Evolutionary conservation across 306 rosid species (phyloP), one percentile per base, ranked within the genome.

Genomic region (Acacia acuminata): DNA sequence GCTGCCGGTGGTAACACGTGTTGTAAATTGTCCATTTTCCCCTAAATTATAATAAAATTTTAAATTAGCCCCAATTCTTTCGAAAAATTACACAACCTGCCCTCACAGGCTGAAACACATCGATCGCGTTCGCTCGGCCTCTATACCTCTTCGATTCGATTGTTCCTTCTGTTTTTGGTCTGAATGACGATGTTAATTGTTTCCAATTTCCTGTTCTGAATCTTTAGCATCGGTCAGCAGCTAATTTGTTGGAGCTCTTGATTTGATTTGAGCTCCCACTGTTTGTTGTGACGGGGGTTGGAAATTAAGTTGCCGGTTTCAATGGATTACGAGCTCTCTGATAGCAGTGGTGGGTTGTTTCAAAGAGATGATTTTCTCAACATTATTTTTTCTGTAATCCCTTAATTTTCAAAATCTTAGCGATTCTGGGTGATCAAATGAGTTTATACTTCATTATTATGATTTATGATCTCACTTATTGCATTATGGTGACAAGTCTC

Each of bases 281-380:
- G 81, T 43, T 81, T 77, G 64, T 77, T 86, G 68, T 68, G 78
- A 80, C 85, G 83, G 47, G 73, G 82, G 71, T 58, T 82, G 65
- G 30, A 45, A 50, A 24, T 84, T 72, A 61, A 51, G 82, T 75
- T 68, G 63, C 60, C 73, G 68, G 73, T 63, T 66, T 68, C 78
- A 61, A 91, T 93, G 97, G 97, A 90, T 67, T 87, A 88, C 87
- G 90, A 90, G 73, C 90, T 81, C 78, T 86, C 95, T 15, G 97
- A 93, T 84, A 91, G 95, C 88, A 93, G 97, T 65, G 97, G 97
- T 93, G 87, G 84, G 97, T 65, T 77, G 27, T 45, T 69, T 73
- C 10, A 48, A 77, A 75, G 70, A 36, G 30, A 8, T 17, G 30
- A 12, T 64, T 78, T 79, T 82, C 42, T 56, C 65, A 11, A 12